phyloP scores from a whole-genome alignment of 2,329 filamentous ascomycete species.

The Fusarium longipes region DNA sequence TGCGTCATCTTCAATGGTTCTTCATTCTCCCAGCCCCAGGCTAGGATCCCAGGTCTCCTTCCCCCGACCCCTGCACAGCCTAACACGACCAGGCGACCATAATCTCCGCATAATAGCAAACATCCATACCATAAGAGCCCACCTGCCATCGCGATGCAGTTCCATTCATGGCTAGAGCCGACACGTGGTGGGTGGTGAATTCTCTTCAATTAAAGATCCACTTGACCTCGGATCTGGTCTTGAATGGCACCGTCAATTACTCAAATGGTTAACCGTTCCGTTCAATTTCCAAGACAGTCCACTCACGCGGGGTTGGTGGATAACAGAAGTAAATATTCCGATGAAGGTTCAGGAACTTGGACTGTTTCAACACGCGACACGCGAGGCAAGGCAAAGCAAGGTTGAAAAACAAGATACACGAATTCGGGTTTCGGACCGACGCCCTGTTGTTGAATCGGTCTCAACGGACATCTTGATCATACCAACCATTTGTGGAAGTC shows the following conservation, averaged over 20 bases:
- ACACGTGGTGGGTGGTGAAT: conserved; percentile 17
- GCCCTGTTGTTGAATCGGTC: conserved; percentile 4
- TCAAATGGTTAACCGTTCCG: conserved; percentile 27
- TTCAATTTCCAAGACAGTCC: conserved; percentile 32
- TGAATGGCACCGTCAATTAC: conserved; percentile 10
- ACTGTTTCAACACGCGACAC: conserved; percentile 18
- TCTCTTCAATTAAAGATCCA: conserved; percentile 5
- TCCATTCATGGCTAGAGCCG: conserved; percentile 22
- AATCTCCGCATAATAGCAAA: conserved; percentile 42
- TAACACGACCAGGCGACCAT: conserved; percentile 27
- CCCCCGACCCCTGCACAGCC: conserved; percentile 36
- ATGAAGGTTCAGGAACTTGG: conserved; percentile 16
- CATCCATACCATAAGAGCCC: conserved; percentile 7
- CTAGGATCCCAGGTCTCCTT: conserved; percentile 27
- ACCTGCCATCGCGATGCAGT: conserved; percentile 37
- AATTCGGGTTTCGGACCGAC: conserved; percentile 1
- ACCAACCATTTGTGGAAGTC: not conserved
- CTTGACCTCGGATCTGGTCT: conserved; percentile 3
- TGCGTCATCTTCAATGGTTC: conserved; percentile 31
- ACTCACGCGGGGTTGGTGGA: conserved; percentile 26
- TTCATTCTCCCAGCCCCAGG: not conserved
- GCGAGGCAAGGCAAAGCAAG: conserved; percentile 3
- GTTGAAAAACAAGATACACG: conserved; percentile 14
- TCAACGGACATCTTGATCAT: not conserved
- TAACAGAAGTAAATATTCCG: conserved; percentile 19